Conservation (phyloP, 2,329 filamentous ascomycete species). For the Akanthomyces lecanii region DNA sequence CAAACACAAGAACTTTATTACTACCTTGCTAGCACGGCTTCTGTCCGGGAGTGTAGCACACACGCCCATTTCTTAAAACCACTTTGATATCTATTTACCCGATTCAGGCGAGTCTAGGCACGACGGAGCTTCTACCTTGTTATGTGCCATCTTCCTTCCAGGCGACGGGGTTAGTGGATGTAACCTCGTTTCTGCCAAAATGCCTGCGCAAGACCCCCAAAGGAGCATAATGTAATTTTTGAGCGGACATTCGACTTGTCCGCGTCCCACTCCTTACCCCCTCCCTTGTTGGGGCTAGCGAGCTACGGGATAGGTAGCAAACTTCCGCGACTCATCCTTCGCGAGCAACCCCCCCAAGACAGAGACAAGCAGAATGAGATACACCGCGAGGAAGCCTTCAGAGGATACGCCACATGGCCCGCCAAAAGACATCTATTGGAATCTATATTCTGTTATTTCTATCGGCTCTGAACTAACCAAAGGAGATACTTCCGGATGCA, state of each 20-base stretch:
- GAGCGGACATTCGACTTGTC: no score
- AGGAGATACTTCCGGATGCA: conserved; percentile 7
- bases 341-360: neutral
- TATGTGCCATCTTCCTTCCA: neutral
- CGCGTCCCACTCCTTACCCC: no score
- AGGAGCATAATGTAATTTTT: no score
- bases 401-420: neutral
- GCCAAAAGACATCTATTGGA: neutral
- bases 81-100: neutral
- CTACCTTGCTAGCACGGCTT: neutral
- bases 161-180: neutral
- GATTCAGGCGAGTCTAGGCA: conserved; percentile 6
- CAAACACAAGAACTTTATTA: neutral
- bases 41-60: neutral
- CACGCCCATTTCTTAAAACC: neutral
- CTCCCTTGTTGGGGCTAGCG: neutral
- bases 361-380: neutral
- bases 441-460: neutral
- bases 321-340: neutral
- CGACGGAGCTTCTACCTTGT: neutral
- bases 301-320: neutral
- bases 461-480: neutral
- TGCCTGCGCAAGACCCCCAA: neutral
- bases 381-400: neutral
- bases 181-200: neutral